Evolutionary conservation across 2,329 filamentous ascomycete genomes (phyloP), one percentile per base, ranked within the genome.

Genomic region (Penicillium sp.): DNA sequence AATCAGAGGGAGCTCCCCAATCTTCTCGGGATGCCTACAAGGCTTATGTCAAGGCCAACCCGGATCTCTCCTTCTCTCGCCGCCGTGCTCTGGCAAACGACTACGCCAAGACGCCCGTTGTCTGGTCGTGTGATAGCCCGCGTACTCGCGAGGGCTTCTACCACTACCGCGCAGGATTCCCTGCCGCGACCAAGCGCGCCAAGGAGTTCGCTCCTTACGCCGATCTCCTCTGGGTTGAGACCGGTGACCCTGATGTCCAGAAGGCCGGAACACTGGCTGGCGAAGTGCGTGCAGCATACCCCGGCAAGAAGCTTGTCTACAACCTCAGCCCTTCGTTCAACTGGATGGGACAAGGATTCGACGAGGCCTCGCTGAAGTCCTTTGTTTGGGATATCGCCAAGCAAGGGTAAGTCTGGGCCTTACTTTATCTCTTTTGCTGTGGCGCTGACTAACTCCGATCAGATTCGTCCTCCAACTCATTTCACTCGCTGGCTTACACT

Each of bases 251-350:
- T 18, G 86, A 83, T 58, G 89, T 97, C 10, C 71, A 81, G 42
- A 88, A 95, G 29, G 89, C 89, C 0, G 76, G 80, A 3, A 77
- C 79, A 42, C 89, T 99, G 43, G 88, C 88, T 11, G 79, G 80
- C 10, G 81, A 89, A 38, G 93, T 99, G 53, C 83, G 87, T 46
- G 72, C 75, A 0, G 76, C 73, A 3, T 77, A 82, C 62, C 89
- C 90, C 0, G 83, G 82, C 53, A 97, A 97, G 80, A 87, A 88
- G 30, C 80, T 99, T 19, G 92, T 97, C 0, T 99, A 99, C 76
- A 99, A 99, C 74, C 80, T 99, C 1, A 91, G 86, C 4, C 93
- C 93, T 1, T 95, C 89, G 8, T 99, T 99, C 80, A 97, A 99
- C 78, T 99, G 93, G 93, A 93, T 95, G 83, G 84, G 84, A 10